Evolutionary conservation across 108 stramenopile genomes (phyloP).

Genomic region (Ochromonas danica): DNA sequence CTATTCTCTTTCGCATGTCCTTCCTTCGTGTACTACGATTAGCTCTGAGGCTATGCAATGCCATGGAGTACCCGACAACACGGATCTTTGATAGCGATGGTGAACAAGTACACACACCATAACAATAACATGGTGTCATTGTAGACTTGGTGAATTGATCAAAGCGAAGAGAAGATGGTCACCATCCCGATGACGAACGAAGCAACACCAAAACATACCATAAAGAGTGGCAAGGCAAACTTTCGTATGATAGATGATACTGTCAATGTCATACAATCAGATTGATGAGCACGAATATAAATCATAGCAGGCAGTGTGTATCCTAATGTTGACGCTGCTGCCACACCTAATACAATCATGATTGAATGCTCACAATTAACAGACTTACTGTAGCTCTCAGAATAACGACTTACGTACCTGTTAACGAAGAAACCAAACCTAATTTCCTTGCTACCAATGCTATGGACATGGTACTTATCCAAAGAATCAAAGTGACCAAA

Average conservation of each 20-base stretch:
- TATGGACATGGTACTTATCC: slow-evolving; percentile 7
- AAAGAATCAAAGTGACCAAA: neutral
- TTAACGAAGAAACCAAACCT: slow-evolving; percentile 3
- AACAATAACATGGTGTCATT: too few relatives aligned
- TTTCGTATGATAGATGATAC: neutral
- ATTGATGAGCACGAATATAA: neutral
- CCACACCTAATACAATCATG: neutral
- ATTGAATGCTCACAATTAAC: neutral
- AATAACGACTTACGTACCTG: neutral
- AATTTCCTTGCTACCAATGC: neutral
- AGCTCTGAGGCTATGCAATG: too few relatives aligned
- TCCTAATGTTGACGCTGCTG: slow-evolving; percentile 21
- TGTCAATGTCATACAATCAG: neutral
- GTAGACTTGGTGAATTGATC: too few relatives aligned
- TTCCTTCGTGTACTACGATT: too few relatives aligned
- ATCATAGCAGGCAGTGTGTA: slow-evolving; percentile 28
- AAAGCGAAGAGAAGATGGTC: neutral
- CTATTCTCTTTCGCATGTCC: too few relatives aligned
- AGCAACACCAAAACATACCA: neutral
- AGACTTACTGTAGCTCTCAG: neutral
- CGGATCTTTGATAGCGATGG: too few relatives aligned
- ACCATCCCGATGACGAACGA: slow-evolving; percentile 7
- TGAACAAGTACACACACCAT: too few relatives aligned
- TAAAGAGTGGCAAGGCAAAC: neutral
- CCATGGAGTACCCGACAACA: too few relatives aligned